Evolutionary conservation across 2,329 filamentous ascomycete species (phyloP).

Genomic region (Cadophora sp.): DNA sequence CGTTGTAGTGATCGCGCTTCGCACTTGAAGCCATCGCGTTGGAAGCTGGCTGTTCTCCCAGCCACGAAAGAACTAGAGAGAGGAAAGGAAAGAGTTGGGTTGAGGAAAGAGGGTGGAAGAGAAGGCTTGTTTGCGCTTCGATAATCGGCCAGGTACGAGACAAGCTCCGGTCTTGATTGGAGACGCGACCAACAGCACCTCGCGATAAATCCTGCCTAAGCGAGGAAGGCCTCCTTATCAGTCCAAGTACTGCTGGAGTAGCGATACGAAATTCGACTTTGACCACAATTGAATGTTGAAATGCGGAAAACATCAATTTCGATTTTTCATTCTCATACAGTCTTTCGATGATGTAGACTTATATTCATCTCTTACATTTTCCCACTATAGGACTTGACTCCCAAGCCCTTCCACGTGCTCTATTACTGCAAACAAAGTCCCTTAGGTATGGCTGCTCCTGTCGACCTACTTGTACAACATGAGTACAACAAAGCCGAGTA

Average conservation of each 20-base stretch:
- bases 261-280: neutral
- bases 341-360: neutral
- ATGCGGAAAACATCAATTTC: neutral
- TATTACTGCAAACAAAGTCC: neutral
- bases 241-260: conserved; percentile 10
- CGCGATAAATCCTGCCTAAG: neutral
- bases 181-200: conserved; percentile 15
- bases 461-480: neutral
- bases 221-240: conserved; percentile 13
- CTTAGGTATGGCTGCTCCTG: neutral
- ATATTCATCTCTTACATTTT: neutral
- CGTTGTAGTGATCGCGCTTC: conserved; percentile 61
- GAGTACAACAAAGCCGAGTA: neutral
- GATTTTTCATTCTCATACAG: neutral
- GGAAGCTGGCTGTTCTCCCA: neutral
- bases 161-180: neutral
- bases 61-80: neutral
- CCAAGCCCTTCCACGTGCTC: neutral
- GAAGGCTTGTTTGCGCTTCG: conserved; percentile 12
- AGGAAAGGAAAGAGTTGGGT: neutral
- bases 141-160: conserved; percentile 12
- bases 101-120: conserved; percentile 8
- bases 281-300: neutral
- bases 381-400: neutral
- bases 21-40: conserved; percentile 28